Percentiles rank a stretch among this genome's conserved stretches.
Evolutionary conservation across 2,329 filamentous ascomycete species (phyloP).

Genomic region (Orbilia brochopaga): DNA sequence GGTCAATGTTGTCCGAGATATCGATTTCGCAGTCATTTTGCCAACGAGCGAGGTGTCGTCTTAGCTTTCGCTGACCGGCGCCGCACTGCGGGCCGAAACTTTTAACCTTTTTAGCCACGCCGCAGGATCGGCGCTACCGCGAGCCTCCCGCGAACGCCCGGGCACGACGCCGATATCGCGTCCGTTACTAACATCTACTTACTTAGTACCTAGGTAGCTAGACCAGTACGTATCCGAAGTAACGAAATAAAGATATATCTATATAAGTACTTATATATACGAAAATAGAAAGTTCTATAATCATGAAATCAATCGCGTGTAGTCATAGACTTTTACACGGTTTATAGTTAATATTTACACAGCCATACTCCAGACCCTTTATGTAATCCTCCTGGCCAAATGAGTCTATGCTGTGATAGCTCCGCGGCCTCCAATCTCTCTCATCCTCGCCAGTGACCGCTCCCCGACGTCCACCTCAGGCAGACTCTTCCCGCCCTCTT

Average conservation of each 20-base stretch:
- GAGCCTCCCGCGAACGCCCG: background rate
- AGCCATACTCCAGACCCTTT: background rate
- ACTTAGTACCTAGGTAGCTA: no score
- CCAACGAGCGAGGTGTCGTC: constrained; percentile 2
- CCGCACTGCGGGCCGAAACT: background rate
- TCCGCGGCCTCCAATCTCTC: constrained; percentile 64
- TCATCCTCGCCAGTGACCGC: constrained; percentile 62
- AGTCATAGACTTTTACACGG: no score
- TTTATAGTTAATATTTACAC: no score
- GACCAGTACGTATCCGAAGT: no score
- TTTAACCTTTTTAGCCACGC: constrained; percentile 10
- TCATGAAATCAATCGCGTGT: no score
- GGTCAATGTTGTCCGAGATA: background rate
- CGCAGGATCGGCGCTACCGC: background rate
- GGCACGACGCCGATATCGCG: background rate
- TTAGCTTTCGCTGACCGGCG: background rate
- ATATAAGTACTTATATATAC: background rate
- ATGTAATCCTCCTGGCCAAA: background rate
- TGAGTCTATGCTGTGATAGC: constrained; percentile 41
- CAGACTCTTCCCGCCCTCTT: constrained; percentile 57
- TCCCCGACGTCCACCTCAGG: constrained; percentile 61
- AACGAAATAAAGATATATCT: background rate
- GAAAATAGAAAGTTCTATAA: background rate
- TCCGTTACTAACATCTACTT: no score
- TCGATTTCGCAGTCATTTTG: background rate